These are phyloP conservation scores for Gloeostereum incarnatum DNA, from an alignment of 768 basidiomycete genomes.

Conservation along the genomic window DNA sequence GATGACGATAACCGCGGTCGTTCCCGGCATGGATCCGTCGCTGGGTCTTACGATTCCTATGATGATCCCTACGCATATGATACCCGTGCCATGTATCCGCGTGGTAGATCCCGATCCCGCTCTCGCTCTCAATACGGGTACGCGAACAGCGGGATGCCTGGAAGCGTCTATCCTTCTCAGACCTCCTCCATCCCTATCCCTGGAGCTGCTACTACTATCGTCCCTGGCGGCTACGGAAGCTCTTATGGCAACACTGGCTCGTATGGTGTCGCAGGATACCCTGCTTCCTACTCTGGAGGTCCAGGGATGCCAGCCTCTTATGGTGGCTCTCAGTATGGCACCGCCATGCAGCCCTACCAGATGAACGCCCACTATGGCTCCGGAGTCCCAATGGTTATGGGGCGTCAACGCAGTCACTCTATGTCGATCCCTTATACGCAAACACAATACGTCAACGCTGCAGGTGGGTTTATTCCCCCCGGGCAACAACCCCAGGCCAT, in stretches of 20 bases:
- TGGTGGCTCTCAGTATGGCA: too few relatives aligned
- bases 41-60: constrained; percentile 15
- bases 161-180: background rate
- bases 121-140: constrained; percentile 22
- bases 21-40: constrained; percentile 11
- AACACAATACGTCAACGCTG: constrained; percentile 8
- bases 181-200: constrained; percentile 9
- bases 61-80: constrained; percentile 32
- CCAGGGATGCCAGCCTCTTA: too few relatives aligned
- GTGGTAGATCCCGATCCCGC: constrained; percentile 23
- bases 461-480: constrained; percentile 12
- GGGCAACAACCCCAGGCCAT: constrained; percentile 17
- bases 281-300: too few relatives aligned
- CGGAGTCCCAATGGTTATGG: too few relatives aligned
- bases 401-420: constrained; percentile 22
- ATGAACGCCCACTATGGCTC: too few relatives aligned
- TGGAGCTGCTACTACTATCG: background rate
- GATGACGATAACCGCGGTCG: constrained; percentile 19
- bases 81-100: constrained; percentile 12
- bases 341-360: too few relatives aligned
- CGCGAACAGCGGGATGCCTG: constrained; percentile 1
- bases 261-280: background rate
- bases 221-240: background rate
- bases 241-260: constrained; percentile 1
- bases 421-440: constrained; percentile 21